Conservation (phyloP, 345 rosid species). For the Murraya paniculata region DNA sequence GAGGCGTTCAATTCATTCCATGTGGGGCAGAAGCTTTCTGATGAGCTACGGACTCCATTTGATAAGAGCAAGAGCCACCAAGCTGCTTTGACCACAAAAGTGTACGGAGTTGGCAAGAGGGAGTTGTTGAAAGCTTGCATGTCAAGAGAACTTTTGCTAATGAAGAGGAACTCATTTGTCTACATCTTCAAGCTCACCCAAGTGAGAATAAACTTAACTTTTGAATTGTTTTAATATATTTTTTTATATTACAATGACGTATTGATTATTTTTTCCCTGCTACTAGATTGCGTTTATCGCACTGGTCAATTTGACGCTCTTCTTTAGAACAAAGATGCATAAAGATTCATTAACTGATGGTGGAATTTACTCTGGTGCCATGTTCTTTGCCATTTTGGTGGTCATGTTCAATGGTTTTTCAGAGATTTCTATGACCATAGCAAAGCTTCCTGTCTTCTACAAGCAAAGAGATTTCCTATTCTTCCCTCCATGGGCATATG, state of each 20-base stretch:
- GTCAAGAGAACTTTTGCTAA: no score
- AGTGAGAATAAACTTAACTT: slow-evolving; percentile 20
- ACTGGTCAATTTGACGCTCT: not conserved
- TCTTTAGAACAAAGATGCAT: slow-evolving; percentile 60
- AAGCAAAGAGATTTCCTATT: slow-evolving; percentile 67
- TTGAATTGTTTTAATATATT: not conserved
- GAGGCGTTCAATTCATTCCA: slow-evolving; percentile 31
- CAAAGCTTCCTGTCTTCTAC: slow-evolving; percentile 81
- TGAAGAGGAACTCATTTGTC: no score
- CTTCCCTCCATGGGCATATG: slow-evolving; percentile 18
- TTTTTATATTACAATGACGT: no score
- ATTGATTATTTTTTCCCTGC: slow-evolving; percentile 9
- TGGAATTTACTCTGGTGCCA: slow-evolving; percentile 51
- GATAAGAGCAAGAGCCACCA: no score
- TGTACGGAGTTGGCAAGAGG: no score
- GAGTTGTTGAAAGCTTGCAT: no score
- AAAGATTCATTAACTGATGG: slow-evolving; percentile 45
- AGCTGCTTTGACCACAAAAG: no score
- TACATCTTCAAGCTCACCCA: no score
- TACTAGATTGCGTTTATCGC: slow-evolving; percentile 43
- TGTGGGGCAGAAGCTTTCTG: no score
- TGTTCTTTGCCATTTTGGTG: slow-evolving; percentile 51
- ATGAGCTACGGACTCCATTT: no score
- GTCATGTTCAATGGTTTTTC: slow-evolving; percentile 69
- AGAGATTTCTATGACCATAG: slow-evolving; percentile 69